Evolutionary conservation across 768 basidiomycete genomes (phyloP).

Genomic region (Coprinopsis strossmayeri): DNA sequence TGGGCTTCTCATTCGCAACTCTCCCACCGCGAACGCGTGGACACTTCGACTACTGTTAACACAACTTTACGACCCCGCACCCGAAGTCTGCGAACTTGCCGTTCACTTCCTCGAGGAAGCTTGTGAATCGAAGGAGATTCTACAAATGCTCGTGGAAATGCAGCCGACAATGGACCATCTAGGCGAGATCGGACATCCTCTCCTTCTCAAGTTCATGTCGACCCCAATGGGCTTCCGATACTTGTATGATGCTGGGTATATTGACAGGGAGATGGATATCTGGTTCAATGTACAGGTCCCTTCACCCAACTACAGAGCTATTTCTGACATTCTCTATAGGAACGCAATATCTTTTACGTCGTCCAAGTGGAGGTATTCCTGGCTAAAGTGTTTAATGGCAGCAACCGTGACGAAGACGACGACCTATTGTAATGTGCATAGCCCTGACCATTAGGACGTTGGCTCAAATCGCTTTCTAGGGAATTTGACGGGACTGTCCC

Average conservation of each 20-base stretch:
- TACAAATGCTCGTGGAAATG: slow-evolving; percentile 90
- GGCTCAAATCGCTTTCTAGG: slow-evolving; percentile 25
- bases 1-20: slow-evolving; percentile 68
- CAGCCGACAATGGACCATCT: slow-evolving; percentile 94
- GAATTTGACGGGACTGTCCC: slow-evolving; percentile 84
- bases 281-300: slow-evolving; percentile 80
- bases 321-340: slow-evolving; percentile 39
- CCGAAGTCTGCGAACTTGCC: slow-evolving; percentile 87
- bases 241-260: slow-evolving; percentile 86
- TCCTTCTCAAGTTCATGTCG: slow-evolving; percentile 94
- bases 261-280: slow-evolving; percentile 89
- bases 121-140: slow-evolving; percentile 75
- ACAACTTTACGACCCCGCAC: slow-evolving; percentile 89
- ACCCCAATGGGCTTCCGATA: slow-evolving; percentile 90
- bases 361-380: slow-evolving; percentile 92
- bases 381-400: slow-evolving; percentile 63
- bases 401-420: slow-evolving; percentile 58
- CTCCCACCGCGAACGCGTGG: slow-evolving; percentile 71
- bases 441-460: background rate
- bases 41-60: slow-evolving; percentile 86
- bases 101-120: slow-evolving; percentile 86
- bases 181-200: slow-evolving; percentile 84
- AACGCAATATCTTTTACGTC: slow-evolving; percentile 89
- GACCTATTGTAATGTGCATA: slow-evolving; percentile 43
- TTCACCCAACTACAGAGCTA: background rate